Evolutionary conservation across 1,284 basidiomycete species (phyloP), one percentile per base, ranked within the genome.

Genomic region (Ganoderma meredithae): DNA sequence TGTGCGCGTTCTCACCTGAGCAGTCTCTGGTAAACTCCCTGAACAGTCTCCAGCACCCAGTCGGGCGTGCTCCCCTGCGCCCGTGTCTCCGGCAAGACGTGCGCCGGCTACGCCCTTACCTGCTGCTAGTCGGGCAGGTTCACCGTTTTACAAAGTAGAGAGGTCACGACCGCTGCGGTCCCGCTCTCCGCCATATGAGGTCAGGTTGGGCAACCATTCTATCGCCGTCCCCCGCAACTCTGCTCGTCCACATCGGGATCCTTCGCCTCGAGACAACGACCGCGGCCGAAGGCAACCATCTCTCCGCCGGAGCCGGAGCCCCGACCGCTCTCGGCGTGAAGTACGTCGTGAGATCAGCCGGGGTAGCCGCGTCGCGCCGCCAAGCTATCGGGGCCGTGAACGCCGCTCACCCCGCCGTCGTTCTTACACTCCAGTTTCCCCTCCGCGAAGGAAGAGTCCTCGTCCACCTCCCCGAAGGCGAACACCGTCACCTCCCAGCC

Each of bases 201-300:
- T 71, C 12, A 80, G 78, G 70, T 72, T 81, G 40, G 82, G 80
- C 31, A 80, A 80, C 55, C 81, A 81, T 71, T 79, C 83, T 12
- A 78, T 79, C 27, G 65, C 70, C n/a, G 33, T 66, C 12, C 63
- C 63, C 19, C 67, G 68, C 22, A 49, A 25, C 27, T 27, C 47
- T 36, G 36, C 63, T 53, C 66, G 70, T 19, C 33, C 67, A 13
- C 63, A 58, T 22, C 66, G 65, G 39, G 67, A 68, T 17, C 67
- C 64, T 55, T 69, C 67, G 1, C 70, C 66, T 25, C 65, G 36
- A 33, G 61, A 58, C 15, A 68, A 63, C 3, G 67, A 68, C 33
- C 67, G 58, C 3, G 33, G 40, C 40, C n/a, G 63, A 55, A 69
- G 66, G 43, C 60, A 49, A 36, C 53, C 59, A 0, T 49, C 60